Conservation (phyloP, 2,329 filamentous ascomycete genomes). For the Cladophialophora psammophila region DNA sequence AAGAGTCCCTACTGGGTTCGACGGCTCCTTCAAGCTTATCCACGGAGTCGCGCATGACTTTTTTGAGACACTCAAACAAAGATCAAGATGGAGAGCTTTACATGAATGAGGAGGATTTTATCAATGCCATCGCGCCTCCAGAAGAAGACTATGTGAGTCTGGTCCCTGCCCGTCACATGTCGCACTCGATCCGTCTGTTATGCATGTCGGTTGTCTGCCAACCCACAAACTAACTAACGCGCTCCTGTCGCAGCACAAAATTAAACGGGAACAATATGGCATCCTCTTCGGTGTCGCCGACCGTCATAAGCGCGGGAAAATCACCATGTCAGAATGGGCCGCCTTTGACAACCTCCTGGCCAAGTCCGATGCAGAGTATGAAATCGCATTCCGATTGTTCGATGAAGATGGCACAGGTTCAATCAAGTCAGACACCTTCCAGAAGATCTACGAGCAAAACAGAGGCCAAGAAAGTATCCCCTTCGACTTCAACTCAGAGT, state of each 20-base stretch:
- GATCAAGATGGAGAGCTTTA: slow-evolving; percentile 79
- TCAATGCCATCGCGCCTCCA: slow-evolving; percentile 85
- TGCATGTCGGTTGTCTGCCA: neutral
- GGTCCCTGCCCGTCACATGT: slow-evolving; percentile 8
- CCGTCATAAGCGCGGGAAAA: slow-evolving; percentile 72
- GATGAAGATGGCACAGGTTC: slow-evolving; percentile 82
- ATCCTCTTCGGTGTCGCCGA: slow-evolving; percentile 94
- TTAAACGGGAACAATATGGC: slow-evolving; percentile 92
- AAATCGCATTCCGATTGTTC: slow-evolving; percentile 97
- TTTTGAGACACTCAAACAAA: slow-evolving; percentile 76
- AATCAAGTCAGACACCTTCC: slow-evolving; percentile 90
- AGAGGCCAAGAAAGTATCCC: slow-evolving; percentile 85
- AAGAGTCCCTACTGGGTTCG: slow-evolving; percentile 77
- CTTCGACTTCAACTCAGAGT: slow-evolving; percentile 97
- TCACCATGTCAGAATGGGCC: slow-evolving; percentile 85
- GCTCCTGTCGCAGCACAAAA: slow-evolving; percentile 77
- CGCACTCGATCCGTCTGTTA: slow-evolving; percentile 10
- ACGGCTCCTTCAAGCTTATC: slow-evolving; percentile 69
- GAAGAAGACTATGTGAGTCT: slow-evolving; percentile 86
- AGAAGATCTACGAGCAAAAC: slow-evolving; percentile 83
- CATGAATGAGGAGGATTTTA: slow-evolving; percentile 86
- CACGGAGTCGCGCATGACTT: slow-evolving; percentile 76
- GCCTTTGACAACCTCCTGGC: slow-evolving; percentile 91
- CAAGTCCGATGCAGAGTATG: slow-evolving; percentile 97
- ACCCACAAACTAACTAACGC: slow-evolving; percentile 1